These are phyloP conservation scores for Chalciporus pseudorubinellus DNA, from an alignment of 768 basidiomycete genomes.

Conservation along the genomic window DNA sequence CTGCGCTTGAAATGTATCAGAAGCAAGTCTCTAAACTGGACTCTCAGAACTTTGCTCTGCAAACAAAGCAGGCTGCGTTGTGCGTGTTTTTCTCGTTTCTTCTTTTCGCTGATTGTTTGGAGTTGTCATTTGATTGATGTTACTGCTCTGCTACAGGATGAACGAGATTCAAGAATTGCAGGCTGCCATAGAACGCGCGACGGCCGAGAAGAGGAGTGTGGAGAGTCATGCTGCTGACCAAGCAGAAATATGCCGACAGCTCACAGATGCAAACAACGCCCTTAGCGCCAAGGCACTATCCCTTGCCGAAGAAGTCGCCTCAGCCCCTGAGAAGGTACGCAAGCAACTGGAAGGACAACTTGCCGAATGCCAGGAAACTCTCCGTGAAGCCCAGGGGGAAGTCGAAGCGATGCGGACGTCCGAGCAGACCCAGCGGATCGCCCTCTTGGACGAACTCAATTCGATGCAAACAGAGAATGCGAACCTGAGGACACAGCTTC, in stretches of 20 bases:
- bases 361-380: slow-evolving; percentile 53
- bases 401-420: slow-evolving; percentile 62
- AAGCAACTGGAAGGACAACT: slow-evolving; percentile 67
- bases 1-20: slow-evolving; percentile 85
- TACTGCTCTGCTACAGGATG: slow-evolving; percentile 41
- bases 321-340: slow-evolving; percentile 44
- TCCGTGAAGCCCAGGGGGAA: slow-evolving; percentile 67
- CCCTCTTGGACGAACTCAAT: slow-evolving; percentile 87
- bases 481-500: slow-evolving; percentile 65
- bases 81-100: slow-evolving; percentile 36
- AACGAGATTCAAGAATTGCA: slow-evolving; percentile 65
- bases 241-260: slow-evolving; percentile 67
- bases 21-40: slow-evolving; percentile 81
- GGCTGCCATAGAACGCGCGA: slow-evolving; percentile 55
- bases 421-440: slow-evolving; percentile 80
- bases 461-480: slow-evolving; percentile 77
- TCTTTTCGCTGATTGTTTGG: not conserved
- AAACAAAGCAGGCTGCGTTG: slow-evolving; percentile 55
- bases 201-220: slow-evolving; percentile 63
- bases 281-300: slow-evolving; percentile 70
- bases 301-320: slow-evolving; percentile 37
- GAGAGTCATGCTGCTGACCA: slow-evolving; percentile 69
- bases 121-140: slow-evolving; percentile 2
- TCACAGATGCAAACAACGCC: slow-evolving; percentile 75
- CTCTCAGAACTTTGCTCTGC: slow-evolving; percentile 60